Evolutionary conservation across 2,329 filamentous ascomycete species (phyloP), one percentile per base, ranked within the genome.

Genomic region (Colletotrichum nymphaeae): DNA sequence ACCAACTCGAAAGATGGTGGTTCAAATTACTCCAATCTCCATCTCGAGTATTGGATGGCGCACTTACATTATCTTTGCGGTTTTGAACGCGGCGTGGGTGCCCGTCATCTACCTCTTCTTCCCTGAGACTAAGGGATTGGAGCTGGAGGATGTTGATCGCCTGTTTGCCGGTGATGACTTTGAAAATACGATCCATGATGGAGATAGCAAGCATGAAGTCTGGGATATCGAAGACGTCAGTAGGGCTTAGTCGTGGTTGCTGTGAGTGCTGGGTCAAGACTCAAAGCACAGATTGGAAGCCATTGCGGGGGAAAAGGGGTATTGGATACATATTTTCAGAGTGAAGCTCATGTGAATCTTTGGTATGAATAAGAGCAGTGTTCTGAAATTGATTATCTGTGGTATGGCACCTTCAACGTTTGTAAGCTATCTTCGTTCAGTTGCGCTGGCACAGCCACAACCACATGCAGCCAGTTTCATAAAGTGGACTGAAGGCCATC

Each of bases 71-170:
- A 78, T 80, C 26, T 80, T 80, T 46, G 77, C 78, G 3, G 75
- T 79, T 1, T 67, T 80, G 6, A 81, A 81, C 42, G 76, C 77
- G 1, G 60, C 72, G 0, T 81, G 79, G 56, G 76, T 80, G 0
- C 80, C 80, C 0, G 75, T 79, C 11, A 79, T 81, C 16, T 82
- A 81, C 53, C 77, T 80, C 12, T 80, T 77, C 75, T 81, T 80
- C 65, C 80, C 79, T 0, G 80, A 81, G 14, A 80, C 80, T 1
- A 80, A 79, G 46, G 78, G 78, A 0, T 71, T 84, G 72, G 76
- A 85, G 83, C 75, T 88, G 81, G 67, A 90, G 81, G 75, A 82
- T 79, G 77, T 84, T 82, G 69, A 84, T 14, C 67, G 67, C 8
- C 32, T 73, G 8, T 73, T 73, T 49, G 58, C 67, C 7, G 70